These are phyloP conservation scores for Apostasia shenzhenica DNA, from an alignment of 106 monocot species.

Conservation along the genomic window DNA sequence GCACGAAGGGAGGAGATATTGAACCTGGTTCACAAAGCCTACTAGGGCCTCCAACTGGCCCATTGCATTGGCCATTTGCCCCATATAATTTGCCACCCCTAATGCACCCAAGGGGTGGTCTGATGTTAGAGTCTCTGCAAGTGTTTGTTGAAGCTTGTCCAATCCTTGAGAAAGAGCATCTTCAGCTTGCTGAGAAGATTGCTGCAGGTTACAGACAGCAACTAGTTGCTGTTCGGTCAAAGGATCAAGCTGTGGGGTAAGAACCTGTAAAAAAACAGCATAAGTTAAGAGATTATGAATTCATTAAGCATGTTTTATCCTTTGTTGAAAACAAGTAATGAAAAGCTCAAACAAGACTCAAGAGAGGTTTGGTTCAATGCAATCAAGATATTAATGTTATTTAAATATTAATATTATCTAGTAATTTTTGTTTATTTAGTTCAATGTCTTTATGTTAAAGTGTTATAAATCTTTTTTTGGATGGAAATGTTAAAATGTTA, in stretches of 20 bases:
- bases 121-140: conserved; percentile 47
- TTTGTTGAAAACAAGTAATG: no score
- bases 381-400: no score
- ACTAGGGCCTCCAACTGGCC: conserved; percentile 52
- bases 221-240: conserved; percentile 53
- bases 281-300: background rate
- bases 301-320: background rate
- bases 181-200: conserved; percentile 80
- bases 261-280: conserved; percentile 33
- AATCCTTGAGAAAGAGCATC: conserved; percentile 79
- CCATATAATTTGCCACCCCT: conserved; percentile 46
- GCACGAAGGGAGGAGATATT: background rate
- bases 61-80: conserved; percentile 61
- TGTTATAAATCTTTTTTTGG: no score
- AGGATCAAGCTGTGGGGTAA: conserved; percentile 55
- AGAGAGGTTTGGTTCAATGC: no score
- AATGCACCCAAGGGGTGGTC: conserved; percentile 25
- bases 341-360: no score
- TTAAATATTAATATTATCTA: no score
- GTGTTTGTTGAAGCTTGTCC: conserved; percentile 80
- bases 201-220: conserved; percentile 37
- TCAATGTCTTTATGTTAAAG: no score
- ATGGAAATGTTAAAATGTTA: no score
- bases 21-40: conserved; percentile 70
- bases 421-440: no score